phyloP scores from a whole-genome alignment of 306 rosid genomes.

The Cicer chorassanicum region DNA sequence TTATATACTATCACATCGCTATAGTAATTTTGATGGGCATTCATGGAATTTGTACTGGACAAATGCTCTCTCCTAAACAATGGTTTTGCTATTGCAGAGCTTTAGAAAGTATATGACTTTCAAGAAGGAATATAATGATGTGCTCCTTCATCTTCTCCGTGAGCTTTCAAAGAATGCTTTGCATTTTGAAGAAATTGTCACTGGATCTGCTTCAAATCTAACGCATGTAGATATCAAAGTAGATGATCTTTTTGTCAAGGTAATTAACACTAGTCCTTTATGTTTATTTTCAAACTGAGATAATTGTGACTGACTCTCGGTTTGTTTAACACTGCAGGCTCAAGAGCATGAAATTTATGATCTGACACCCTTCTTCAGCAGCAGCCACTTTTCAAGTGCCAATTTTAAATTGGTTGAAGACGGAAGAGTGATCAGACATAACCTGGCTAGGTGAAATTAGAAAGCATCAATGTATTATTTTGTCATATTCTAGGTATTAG shows the following conservation, averaged over 20 bases:
- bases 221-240: slow-evolving; percentile 72
- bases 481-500: not conserved
- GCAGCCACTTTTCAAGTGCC: slow-evolving; percentile 68
- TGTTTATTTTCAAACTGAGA: slow-evolving; percentile 16
- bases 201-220: slow-evolving; percentile 68
- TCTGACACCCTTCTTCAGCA: slow-evolving; percentile 81
- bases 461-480: not conserved
- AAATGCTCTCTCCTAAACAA: slow-evolving; percentile 16
- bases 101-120: slow-evolving; percentile 88
- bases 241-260: slow-evolving; percentile 76
- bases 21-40: not conserved
- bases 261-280: slow-evolving; percentile 37
- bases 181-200: slow-evolving; percentile 77
- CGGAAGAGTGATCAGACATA: slow-evolving; percentile 69
- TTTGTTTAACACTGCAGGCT: slow-evolving; percentile 67
- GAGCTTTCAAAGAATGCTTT: slow-evolving; percentile 86
- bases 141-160: slow-evolving; percentile 74
- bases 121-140: slow-evolving; percentile 86
- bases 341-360: slow-evolving; percentile 87
- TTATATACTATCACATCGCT: not conserved
- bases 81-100: slow-evolving; percentile 63
- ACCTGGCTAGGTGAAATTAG: slow-evolving; percentile 54
- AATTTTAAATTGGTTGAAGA: slow-evolving; percentile 71
- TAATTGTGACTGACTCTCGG: slow-evolving; percentile 25
- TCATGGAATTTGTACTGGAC: slow-evolving; percentile 25